phyloP scores from a whole-genome alignment of 257 asterid species.

The Capsicum rhomboideum region DNA sequence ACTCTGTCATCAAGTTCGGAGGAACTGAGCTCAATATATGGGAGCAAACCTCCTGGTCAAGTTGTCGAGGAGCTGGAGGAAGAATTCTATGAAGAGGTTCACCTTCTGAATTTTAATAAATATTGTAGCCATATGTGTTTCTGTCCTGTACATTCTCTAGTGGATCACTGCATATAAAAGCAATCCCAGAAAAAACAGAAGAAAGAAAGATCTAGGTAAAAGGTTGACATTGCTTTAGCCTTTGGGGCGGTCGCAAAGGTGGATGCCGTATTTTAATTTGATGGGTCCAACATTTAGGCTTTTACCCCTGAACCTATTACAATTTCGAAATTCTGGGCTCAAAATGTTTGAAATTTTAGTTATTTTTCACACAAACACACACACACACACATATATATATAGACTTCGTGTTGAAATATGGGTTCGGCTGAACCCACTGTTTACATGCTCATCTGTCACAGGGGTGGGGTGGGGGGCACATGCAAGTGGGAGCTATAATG shows the following conservation, averaged over 20 bases:
- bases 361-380: not conserved
- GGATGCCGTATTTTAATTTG: not conserved
- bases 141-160: slow-evolving; percentile 5
- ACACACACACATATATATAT: not conserved
- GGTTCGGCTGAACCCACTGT: too few species aligned
- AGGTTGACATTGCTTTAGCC: not conserved
- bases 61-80: slow-evolving; percentile 73
- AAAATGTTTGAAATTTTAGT: not conserved
- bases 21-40: slow-evolving; percentile 77
- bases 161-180: not conserved
- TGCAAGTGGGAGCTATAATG: not conserved
- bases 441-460: too few species aligned
- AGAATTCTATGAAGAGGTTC: slow-evolving; percentile 83
- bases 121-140: not conserved
- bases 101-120: slow-evolving; percentile 17
- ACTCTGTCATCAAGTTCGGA: slow-evolving; percentile 73
- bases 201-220: not conserved
- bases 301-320: not conserved
- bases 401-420: not conserved
- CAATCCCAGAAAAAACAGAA: not conserved
- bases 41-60: slow-evolving; percentile 54
- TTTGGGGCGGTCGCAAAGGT: not conserved
- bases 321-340: not conserved
- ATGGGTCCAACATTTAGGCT: not conserved
- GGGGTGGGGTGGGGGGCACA: not conserved